A percentile compares a stretch with the other conserved stretches of the same genome.
Conservation (phyloP, 192 early-diverging fungal genomes). For the Mortierella hygrophila region DNA sequence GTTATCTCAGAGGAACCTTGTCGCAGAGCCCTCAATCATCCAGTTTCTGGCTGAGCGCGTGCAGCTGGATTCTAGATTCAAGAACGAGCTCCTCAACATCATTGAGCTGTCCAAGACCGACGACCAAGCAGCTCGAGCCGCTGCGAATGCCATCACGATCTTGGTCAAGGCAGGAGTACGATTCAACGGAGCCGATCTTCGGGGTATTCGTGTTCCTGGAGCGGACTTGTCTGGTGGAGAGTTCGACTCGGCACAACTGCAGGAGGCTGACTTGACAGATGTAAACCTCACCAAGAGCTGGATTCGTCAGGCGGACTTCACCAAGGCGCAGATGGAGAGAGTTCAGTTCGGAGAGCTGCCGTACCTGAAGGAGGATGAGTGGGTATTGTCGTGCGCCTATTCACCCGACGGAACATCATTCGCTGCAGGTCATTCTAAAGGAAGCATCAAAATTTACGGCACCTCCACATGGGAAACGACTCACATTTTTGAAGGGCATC, state of each 20-base stretch:
- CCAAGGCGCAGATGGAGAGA: constrained; percentile 7
- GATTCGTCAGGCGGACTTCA: constrained; percentile 8
- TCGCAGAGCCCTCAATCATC: neutral
- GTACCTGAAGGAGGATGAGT: constrained; percentile 3
- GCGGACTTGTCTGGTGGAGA: constrained; percentile 11
- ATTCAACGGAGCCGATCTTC: constrained; percentile 13
- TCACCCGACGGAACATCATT: neutral
- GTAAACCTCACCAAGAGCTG: neutral
- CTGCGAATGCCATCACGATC: constrained; percentile 24
- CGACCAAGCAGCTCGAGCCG: neutral
- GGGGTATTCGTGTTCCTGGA: constrained; percentile 18
- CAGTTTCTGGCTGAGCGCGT: neutral
- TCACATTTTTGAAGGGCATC: neutral
- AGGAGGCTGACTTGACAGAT: constrained; percentile 1
- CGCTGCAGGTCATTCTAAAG: neutral
- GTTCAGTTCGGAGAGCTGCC: constrained; percentile 9
- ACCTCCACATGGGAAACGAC: neutral
- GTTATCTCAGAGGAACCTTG: neutral
- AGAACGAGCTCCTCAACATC: neutral
- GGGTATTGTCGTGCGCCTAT: neutral
- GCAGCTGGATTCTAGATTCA: neutral
- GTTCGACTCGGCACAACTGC: constrained; percentile 12
- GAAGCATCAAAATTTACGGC: neutral
- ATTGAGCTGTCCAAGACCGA: neutral
- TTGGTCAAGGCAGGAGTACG: constrained; percentile 4